These are phyloP conservation scores for Pholiota microspora DNA, from an alignment of 768 basidiomycete species.

Conservation along the genomic window DNA sequence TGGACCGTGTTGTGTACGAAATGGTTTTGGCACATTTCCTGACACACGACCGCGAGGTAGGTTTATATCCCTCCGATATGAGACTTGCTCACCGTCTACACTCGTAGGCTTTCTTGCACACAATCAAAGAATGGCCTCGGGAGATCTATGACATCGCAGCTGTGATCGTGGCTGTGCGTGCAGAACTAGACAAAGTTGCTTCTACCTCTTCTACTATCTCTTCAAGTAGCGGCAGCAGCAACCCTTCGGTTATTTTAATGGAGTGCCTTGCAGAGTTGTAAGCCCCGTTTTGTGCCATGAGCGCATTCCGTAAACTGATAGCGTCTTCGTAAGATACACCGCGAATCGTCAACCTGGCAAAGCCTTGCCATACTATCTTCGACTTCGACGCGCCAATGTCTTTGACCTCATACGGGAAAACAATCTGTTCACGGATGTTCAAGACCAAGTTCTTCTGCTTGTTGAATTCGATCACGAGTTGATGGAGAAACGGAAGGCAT, in stretches of 20 bases:
- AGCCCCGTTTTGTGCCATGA: conserved; percentile 20
- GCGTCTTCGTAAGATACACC: conserved; percentile 55
- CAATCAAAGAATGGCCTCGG: conserved; percentile 85
- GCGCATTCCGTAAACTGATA: neutral
- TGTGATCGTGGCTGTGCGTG: conserved; percentile 86
- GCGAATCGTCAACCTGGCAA: conserved; percentile 91
- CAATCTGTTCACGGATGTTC: conserved; percentile 92
- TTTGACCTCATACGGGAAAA: conserved; percentile 93
- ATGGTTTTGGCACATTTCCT: conserved; percentile 91
- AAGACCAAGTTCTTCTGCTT: conserved; percentile 88
- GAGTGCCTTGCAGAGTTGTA: conserved; percentile 92
- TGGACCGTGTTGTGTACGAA: conserved; percentile 87
- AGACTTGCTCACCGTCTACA: too few relatives aligned
- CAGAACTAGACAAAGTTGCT: conserved; percentile 67
- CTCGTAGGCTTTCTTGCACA: conserved; percentile 68
- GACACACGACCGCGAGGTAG: conserved; percentile 69
- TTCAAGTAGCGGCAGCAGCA: conserved; percentile 34
- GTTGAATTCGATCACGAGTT: conserved; percentile 95
- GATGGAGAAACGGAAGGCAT: conserved; percentile 52
- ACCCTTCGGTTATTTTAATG: conserved; percentile 64
- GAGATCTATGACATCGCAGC: conserved; percentile 87
- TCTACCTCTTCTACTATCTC: conserved; percentile 46
- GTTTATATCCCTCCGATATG: too few relatives aligned
- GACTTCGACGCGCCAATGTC: conserved; percentile 83
- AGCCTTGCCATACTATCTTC: conserved; percentile 87